Conservation (phyloP, 176 grass and related monocot genomes). For the Secale cereale region DNA sequence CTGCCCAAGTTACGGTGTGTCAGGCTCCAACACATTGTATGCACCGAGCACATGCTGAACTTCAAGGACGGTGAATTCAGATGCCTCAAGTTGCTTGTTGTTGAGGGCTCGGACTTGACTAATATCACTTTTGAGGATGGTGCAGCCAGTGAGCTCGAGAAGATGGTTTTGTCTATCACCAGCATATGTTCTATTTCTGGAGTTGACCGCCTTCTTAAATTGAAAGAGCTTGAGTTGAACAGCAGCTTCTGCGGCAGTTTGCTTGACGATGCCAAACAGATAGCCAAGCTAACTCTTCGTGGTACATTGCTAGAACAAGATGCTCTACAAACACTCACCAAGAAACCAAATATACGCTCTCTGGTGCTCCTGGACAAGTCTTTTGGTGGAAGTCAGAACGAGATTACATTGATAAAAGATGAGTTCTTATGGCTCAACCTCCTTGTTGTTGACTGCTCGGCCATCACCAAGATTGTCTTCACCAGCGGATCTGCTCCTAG, state of each 20-base stretch:
- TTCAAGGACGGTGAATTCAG: neutral
- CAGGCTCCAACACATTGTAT: neutral
- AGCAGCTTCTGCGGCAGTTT: neutral
- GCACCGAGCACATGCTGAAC: neutral
- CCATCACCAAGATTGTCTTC: neutral
- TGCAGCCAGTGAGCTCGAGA: neutral
- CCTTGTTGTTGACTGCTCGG: too few relatives aligned
- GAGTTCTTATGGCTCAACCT: neutral
- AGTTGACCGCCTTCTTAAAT: neutral
- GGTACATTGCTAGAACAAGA: neutral
- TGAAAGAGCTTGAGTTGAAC: neutral
- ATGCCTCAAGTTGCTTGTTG: neutral
- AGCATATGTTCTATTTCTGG: neutral
- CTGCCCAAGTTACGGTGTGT: neutral
- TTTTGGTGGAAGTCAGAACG: neutral
- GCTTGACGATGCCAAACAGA: neutral
- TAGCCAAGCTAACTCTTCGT: neutral
- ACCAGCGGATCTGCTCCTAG: neutral
- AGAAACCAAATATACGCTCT: neutral
- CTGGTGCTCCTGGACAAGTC: neutral
- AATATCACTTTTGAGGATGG: neutral
- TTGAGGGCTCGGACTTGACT: neutral
- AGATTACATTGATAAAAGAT: neutral
- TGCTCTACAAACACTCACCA: neutral
- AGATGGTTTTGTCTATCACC: neutral